Percentiles rank a stretch among this genome's conserved stretches.
Evolutionary conservation across 331 rosid genomes (phyloP).

Genomic region (Quercus tomentella): DNA sequence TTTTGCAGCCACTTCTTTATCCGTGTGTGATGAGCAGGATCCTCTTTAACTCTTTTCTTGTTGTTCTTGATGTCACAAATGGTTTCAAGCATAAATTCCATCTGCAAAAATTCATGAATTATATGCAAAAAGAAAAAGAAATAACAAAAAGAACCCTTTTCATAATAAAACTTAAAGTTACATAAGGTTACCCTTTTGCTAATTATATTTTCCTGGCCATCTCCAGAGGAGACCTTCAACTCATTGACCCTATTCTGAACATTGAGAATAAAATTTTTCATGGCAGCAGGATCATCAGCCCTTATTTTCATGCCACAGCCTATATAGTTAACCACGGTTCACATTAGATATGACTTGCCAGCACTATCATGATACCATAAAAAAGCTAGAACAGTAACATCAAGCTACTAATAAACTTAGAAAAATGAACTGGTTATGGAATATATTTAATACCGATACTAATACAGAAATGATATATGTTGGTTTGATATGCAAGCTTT

Average conservation of each 20-base stretch:
- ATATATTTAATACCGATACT: neutral
- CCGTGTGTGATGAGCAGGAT: slow-evolving; percentile 56
- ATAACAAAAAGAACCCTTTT: neutral
- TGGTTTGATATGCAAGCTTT: slow-evolving; percentile 1
- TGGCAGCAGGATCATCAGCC: slow-evolving; percentile 80
- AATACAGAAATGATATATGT: neutral
- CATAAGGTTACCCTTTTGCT: slow-evolving; percentile 65
- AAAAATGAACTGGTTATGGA: neutral
- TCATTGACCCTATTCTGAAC: slow-evolving; percentile 71
- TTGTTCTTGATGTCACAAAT: slow-evolving; percentile 92
- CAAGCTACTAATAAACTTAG: neutral
- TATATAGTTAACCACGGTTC: slow-evolving; percentile 19
- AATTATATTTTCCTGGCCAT: slow-evolving; percentile 34
- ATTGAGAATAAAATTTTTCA: slow-evolving; percentile 70
- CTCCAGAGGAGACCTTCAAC: slow-evolving; percentile 49
- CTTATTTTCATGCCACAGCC: slow-evolving; percentile 98
- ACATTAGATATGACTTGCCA: neutral
- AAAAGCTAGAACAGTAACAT: slow-evolving; percentile 4
- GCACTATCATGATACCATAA: slow-evolving; percentile 4
- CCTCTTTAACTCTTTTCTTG: slow-evolving; percentile 80
- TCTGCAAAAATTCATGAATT: slow-evolving; percentile 40
- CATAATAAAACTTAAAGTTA: slow-evolving; percentile 1
- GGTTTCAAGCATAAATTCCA: slow-evolving; percentile 97
- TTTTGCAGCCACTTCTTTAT: slow-evolving; percentile 87
- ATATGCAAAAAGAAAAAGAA: slow-evolving; percentile 2